Evolutionary conservation across 2,329 filamentous ascomycete genomes (phyloP).

Genomic region (Xylaria hypoxylon): DNA sequence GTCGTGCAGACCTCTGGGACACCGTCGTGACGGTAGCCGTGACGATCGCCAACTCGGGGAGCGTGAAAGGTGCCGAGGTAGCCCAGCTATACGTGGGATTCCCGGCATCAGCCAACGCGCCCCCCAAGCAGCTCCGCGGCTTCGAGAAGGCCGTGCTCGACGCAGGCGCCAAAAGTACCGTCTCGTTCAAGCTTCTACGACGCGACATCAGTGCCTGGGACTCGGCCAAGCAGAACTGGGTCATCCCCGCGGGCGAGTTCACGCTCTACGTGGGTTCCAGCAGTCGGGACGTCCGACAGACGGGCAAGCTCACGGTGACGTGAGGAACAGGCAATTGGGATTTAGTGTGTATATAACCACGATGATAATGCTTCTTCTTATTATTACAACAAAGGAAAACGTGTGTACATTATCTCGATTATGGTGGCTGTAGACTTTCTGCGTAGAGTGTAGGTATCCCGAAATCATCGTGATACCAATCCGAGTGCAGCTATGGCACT

Average conservation of each 20-base stretch:
- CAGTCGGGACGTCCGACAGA: slow-evolving; percentile 59
- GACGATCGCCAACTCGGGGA: slow-evolving; percentile 74
- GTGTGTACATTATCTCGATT: not conserved
- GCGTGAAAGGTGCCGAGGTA: slow-evolving; percentile 71
- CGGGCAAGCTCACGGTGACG: slow-evolving; percentile 49
- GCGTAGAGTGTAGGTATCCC: not conserved
- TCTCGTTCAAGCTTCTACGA: slow-evolving; percentile 65
- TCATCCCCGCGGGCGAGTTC: slow-evolving; percentile 51
- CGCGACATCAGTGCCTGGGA: slow-evolving; percentile 76
- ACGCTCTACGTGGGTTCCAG: slow-evolving; percentile 59
- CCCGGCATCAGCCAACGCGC: slow-evolving; percentile 54
- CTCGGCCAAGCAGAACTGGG: slow-evolving; percentile 69
- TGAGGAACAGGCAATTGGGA: slow-evolving; percentile 13
- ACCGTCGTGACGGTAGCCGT: slow-evolving; percentile 64
- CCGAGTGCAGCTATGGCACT: not conserved
- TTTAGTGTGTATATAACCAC: slow-evolving; percentile 3
- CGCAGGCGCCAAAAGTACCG: slow-evolving; percentile 59
- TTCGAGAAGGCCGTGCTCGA: slow-evolving; percentile 69
- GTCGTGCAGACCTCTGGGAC: slow-evolving; percentile 60
- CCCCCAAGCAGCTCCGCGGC: slow-evolving; percentile 67
- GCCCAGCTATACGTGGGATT: slow-evolving; percentile 69
- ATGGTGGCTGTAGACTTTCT: not conserved
- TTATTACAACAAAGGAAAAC: not conserved
- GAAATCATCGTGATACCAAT: not conserved
- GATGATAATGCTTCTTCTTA: not conserved